These are phyloP conservation scores for Aeminium ludgeri DNA, from an alignment of 495 filamentous ascomycete genomes.

Conservation along the genomic window DNA sequence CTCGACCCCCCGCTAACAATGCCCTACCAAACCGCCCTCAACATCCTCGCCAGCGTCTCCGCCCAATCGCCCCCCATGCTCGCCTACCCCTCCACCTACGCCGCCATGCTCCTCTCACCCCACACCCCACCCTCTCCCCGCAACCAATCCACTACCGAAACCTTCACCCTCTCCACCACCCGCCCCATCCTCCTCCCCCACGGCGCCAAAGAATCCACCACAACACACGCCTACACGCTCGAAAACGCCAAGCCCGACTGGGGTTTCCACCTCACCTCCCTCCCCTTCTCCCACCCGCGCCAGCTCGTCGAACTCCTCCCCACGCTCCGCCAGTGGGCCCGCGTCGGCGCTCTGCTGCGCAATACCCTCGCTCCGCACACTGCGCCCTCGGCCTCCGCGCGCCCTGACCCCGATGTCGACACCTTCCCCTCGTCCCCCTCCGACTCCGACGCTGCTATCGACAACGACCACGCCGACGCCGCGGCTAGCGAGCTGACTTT, in stretches of 20 bases:
- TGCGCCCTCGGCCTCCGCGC: background rate
- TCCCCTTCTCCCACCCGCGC: slow-evolving; percentile 75
- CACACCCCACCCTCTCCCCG: background rate
- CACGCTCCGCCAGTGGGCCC: slow-evolving; percentile 23
- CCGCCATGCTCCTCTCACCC: slow-evolving; percentile 1
- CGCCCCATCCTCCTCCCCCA: slow-evolving; percentile 18
- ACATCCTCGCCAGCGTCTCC: slow-evolving; percentile 50
- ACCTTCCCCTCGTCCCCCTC: background rate
- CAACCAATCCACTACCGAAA: background rate
- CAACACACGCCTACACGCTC: slow-evolving; percentile 50
- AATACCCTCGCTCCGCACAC: slow-evolving; percentile 5
- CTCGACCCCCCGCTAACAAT: slow-evolving; percentile 73
- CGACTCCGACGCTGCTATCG: background rate
- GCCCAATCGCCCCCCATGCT: slow-evolving; percentile 27
- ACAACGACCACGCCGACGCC: slow-evolving; percentile 8
- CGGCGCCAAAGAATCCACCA: slow-evolving; percentile 28
- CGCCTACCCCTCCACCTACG: slow-evolving; percentile 5
- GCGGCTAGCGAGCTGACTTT: slow-evolving; percentile 6
- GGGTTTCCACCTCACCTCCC: slow-evolving; percentile 46
- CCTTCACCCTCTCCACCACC: slow-evolving; percentile 14
- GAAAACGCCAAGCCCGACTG: slow-evolving; percentile 38
- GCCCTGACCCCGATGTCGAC: background rate
- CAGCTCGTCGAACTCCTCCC: slow-evolving; percentile 67
- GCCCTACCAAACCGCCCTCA: slow-evolving; percentile 45
- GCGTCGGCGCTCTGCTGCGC: slow-evolving; percentile 18